Base-by-base conservation (phyloP, 805 yeast genomes). In the Wickerhamomyces bovis region DNA sequence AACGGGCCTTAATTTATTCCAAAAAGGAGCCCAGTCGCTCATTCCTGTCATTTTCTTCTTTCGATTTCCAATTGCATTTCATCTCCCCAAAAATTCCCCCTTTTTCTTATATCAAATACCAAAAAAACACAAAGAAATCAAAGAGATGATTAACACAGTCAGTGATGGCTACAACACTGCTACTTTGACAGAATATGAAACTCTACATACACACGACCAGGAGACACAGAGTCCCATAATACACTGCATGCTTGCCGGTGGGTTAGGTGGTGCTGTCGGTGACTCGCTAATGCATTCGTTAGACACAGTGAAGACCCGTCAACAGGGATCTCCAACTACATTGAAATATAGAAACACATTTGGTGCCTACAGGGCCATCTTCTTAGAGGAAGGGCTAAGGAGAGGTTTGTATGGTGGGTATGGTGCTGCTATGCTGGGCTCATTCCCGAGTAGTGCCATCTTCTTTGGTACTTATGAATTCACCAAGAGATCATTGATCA, bases 231-330 rank as follows among this genome's bases (percentile, higher is more conserved):
- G 62, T 41, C 76, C 85, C 6, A 64, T 84, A 21, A 40, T 76
- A 51, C 73, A 77, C 58, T 79, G 89, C 60, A 72, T 89, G 72
- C 46, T 89, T 36, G 96, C 97, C 0, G 99, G 99, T 38, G 97
- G 96, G 0, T 67, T 92, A 42, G 99, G 99, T 8, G 99, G 98
- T 1, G 82, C 87, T 45, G 78, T 90, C 35, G 98, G 97, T 13
- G 99, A 92, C 59, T 76, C 94, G 1, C 69, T 80, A 26, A 94
- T 94, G 97, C 97, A 94, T 66, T 90, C 98, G 0, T 68, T 94
- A 31, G 99, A 94, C 62, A 94, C 99, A 0, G 96, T 94, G 28
- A 94, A 94, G 63, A 94, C 99, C 2, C 74, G 99, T 52, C 99
- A 94, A 64, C 99, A 94, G 62, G 98, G 96, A n/a, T 86, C 95